Evolutionary conservation across 352 stramenopile genomes (phyloP).

Genomic region (Pythium myriotylum): DNA sequence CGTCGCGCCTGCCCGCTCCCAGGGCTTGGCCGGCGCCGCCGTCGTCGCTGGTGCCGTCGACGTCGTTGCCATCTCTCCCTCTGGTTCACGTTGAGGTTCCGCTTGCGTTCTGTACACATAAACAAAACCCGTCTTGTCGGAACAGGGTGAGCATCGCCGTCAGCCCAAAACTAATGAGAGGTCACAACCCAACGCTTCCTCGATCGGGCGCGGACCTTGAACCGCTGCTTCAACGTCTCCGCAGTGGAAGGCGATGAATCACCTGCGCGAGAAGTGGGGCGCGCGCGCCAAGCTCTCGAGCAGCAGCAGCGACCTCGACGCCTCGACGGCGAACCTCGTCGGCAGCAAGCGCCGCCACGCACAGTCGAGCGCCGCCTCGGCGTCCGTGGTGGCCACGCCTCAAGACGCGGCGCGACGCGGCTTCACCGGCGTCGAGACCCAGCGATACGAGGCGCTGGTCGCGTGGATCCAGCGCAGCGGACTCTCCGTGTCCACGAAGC

Average conservation of each 20-base stretch:
- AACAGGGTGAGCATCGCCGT: no score
- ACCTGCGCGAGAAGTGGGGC: constrained; percentile 32
- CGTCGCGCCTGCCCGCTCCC: constrained; percentile 14
- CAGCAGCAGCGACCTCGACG: constrained; percentile 27
- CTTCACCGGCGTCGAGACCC: constrained; percentile 11
- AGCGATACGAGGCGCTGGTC: constrained; percentile 20
- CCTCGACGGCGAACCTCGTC: constrained; percentile 1
- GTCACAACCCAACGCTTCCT: no score
- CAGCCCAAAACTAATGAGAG: no score
- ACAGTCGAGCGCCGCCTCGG: neutral
- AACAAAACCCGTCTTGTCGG: constrained; percentile 17
- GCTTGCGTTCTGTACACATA: constrained; percentile 6
- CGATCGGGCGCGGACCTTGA: no score
- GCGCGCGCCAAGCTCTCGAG: constrained; percentile 25
- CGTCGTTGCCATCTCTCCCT: neutral
- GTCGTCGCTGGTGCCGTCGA: neutral
- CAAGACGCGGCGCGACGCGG: no score
- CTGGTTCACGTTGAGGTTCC: constrained; percentile 8
- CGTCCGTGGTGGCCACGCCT: neutral
- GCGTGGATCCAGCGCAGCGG: constrained; percentile 29
- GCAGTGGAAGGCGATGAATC: no score
- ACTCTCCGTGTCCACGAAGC: constrained; percentile 2
- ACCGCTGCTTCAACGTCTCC: no score
- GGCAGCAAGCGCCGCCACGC: neutral
- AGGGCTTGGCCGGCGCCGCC: constrained; percentile 14